These are phyloP conservation scores for Penicillium steckii DNA, from an alignment of 495 filamentous ascomycete species.

Conservation along the genomic window DNA sequence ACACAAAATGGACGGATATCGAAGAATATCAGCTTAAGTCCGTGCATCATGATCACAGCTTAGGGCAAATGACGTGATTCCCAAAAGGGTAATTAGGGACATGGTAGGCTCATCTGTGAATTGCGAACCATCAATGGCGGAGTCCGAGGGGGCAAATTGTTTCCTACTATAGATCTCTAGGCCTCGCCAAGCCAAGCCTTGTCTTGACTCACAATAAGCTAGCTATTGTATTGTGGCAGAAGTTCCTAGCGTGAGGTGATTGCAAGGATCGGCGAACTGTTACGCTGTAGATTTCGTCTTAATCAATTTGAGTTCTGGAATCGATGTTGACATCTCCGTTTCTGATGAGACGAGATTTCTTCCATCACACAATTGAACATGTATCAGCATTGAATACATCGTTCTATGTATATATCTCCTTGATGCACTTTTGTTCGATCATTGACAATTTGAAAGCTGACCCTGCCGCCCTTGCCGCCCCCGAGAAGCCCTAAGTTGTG, in stretches of 20 bases:
- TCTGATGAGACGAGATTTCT: background rate
- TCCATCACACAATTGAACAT: background rate
- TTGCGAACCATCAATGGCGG: background rate
- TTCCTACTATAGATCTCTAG: too few relatives aligned
- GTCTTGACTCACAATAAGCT: background rate
- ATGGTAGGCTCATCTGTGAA: background rate
- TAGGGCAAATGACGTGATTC: constrained; percentile 20
- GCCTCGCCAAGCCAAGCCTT: background rate
- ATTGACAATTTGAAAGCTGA: too few relatives aligned
- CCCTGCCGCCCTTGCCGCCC: too few relatives aligned
- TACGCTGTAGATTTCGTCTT: background rate
- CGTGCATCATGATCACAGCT: constrained; percentile 10
- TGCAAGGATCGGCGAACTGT: background rate
- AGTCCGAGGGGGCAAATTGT: background rate
- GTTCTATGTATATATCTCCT: background rate
- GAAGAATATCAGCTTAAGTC: background rate
- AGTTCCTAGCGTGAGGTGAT: background rate
- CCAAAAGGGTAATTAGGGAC: background rate
- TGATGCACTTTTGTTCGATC: background rate
- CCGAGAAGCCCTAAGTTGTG: too few relatives aligned
- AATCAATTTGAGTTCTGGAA: background rate
- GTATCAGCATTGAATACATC: background rate
- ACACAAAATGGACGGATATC: background rate
- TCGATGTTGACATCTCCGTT: background rate
- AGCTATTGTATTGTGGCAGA: background rate